Conservation (phyloP, 495 filamentous ascomycete species). For the Parmelia sp. region DNA sequence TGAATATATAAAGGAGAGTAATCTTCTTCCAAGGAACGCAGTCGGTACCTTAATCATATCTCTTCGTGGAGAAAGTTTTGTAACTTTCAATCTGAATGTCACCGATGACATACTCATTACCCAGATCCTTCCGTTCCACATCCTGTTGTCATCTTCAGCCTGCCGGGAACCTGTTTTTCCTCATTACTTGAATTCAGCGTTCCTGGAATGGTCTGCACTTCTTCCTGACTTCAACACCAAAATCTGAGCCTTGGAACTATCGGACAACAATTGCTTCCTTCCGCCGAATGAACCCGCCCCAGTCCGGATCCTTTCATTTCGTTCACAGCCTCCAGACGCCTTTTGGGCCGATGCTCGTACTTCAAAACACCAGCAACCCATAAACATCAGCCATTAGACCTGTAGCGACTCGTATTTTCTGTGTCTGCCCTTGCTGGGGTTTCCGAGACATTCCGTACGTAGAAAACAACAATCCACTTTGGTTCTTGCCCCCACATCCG, state of each 20-base stretch:
- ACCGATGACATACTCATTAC: not conserved
- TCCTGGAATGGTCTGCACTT: not conserved
- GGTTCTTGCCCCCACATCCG: not conserved
- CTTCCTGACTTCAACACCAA: not conserved
- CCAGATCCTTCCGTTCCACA: not conserved
- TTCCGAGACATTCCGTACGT: conserved; percentile 7
- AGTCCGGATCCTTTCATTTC: not conserved
- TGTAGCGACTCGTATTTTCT: not conserved
- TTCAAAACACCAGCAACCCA: not conserved
- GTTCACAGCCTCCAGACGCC: not conserved
- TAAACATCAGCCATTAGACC: not conserved
- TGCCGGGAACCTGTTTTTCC: not conserved
- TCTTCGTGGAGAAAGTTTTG: no score
- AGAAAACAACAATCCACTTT: not conserved
- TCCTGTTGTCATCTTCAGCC: not conserved
- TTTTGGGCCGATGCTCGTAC: not conserved
- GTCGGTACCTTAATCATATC: no score
- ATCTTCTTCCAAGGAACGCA: not conserved
- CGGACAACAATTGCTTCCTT: not conserved
- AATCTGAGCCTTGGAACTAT: not conserved
- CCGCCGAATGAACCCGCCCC: not conserved
- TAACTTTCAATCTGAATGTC: no score
- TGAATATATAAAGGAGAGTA: not conserved
- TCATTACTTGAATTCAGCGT: not conserved
- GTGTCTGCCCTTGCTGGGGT: not conserved